A percentile compares a stretch with the other conserved stretches of the same genome.
Evolutionary conservation across 2,329 filamentous ascomycete species (phyloP).

Genomic region (Drechslerella stenobrocha): DNA sequence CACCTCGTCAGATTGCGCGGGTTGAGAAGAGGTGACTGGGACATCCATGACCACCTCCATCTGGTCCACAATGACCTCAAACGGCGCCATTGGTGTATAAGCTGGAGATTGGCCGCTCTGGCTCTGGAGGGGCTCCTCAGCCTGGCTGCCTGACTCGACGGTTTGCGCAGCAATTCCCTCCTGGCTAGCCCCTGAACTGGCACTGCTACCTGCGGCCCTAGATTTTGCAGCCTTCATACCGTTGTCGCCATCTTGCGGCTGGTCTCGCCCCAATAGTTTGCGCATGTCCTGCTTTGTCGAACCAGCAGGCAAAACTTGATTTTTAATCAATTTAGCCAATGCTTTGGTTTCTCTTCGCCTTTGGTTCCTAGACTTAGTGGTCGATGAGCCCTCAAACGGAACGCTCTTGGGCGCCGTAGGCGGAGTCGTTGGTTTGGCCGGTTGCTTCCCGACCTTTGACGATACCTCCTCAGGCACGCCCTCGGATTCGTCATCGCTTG

Average conservation of each 20-base stretch:
- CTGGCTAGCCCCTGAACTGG: not conserved
- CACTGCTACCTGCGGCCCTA: not conserved
- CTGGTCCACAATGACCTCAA: constrained; percentile 22
- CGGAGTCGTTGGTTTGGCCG: constrained; percentile 1
- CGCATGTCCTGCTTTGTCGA: constrained; percentile 37
- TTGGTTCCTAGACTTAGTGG: constrained; percentile 37
- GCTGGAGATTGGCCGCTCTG: constrained; percentile 16
- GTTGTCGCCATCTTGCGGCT: not conserved
- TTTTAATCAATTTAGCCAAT: constrained; percentile 25
- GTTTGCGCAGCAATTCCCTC: not conserved
- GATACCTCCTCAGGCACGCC: constrained; percentile 28
- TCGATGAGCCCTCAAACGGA: constrained; percentile 29
- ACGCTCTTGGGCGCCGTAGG: not conserved
- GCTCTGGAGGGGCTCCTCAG: not conserved
- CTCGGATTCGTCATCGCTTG: constrained; percentile 7
- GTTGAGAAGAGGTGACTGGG: constrained; percentile 8
- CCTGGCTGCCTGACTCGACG: not conserved
- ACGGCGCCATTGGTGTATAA: constrained; percentile 34
- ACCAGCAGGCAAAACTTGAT: constrained; percentile 19
- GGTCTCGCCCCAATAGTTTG: constrained; percentile 13
- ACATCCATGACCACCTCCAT: constrained; percentile 16
- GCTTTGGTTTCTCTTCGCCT: constrained; percentile 31
- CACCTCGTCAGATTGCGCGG: not conserved
- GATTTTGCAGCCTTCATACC: not conserved
- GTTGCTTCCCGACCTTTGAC: constrained; percentile 5